Base-by-base conservation (phyloP, 306 rosid genomes). In the Clitoria ternatea region DNA sequence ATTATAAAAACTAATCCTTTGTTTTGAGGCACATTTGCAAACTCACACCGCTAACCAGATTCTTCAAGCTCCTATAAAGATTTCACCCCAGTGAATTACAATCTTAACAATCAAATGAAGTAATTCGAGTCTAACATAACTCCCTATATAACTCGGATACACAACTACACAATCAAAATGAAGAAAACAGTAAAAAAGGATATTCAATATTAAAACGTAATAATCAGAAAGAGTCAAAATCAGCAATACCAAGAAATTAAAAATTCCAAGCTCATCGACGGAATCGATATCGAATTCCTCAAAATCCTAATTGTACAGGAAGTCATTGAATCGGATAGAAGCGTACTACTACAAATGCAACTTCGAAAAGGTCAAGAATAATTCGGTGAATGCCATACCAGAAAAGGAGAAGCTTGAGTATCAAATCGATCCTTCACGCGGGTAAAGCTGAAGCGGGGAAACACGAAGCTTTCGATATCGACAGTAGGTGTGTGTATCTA, bases 381-480 rank as follows among this genome's bases (percentile, higher is more conserved):
- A 40, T 22, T 40, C 10, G 30, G 43, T 26, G 52, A 71, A 78
- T 29, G 57, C 10, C 52, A 49, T 82, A 78, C 86, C 86, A 29
- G 60, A 73, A 17, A n/a, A n/a, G n/a, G 22, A 27, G 39, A 63
- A 35, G 69, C 75, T 75, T 24, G 61, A 59, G 36, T 0, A 10
- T 17, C 72, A 35, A 82, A 50, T 61, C 69, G 72, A 64, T 3
- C 24, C 59, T 62, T 47, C 39, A 63, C 68, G 76, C 26, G 20
- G 61, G 61, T 0, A 76, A 35, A 40, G 61, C 66, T 3, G 81
- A 40, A 45, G 35, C 26, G 15, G 59, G 42, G 45, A 45, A 64
- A 57, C 65, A 19, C 57, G 78, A 72, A 4, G 22, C 43, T 27
- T 56, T 24, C 26, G 49, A 72, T 7, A 6, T 22, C 36, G 45